Evolutionary conservation across 148 eudicot species (phyloP).

Genomic region (Selenicereus undatus): DNA sequence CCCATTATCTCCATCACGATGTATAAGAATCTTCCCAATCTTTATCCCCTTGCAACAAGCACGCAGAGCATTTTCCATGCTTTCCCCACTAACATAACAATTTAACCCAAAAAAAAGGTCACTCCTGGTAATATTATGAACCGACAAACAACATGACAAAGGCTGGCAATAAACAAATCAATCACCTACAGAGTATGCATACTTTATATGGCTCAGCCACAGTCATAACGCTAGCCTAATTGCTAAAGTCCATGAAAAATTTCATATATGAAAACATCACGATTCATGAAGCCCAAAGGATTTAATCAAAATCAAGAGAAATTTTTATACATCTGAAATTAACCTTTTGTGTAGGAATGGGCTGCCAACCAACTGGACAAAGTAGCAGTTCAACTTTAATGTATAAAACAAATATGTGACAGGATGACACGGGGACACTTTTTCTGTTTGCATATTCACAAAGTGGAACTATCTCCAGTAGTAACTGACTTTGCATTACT

Average conservation of each 20-base stretch:
- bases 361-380: background rate
- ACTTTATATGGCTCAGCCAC: background rate
- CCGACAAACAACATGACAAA: background rate
- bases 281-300: background rate
- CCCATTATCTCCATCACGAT: constrained; percentile 92
- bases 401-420: background rate
- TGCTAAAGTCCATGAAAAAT: background rate
- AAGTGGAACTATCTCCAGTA: background rate
- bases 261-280: background rate
- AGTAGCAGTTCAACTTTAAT: background rate
- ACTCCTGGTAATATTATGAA: background rate
- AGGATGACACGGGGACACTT: background rate
- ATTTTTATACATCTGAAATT: background rate
- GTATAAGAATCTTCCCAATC: constrained; percentile 93
- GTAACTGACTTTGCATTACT: background rate
- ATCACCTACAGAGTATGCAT: background rate
- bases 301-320: background rate
- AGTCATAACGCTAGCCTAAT: background rate
- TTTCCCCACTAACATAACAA: constrained; percentile 65
- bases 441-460: background rate
- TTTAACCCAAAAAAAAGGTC: background rate
- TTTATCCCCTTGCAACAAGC: constrained; percentile 99
- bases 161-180: background rate
- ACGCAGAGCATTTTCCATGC: constrained; percentile 97
- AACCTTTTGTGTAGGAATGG: background rate